Percentiles rank a stretch among this genome's conserved stretches.
These are phyloP conservation scores for Calonectria hongkongensis DNA, from an alignment of 2,329 filamentous ascomycete genomes.

Conservation along the genomic window DNA sequence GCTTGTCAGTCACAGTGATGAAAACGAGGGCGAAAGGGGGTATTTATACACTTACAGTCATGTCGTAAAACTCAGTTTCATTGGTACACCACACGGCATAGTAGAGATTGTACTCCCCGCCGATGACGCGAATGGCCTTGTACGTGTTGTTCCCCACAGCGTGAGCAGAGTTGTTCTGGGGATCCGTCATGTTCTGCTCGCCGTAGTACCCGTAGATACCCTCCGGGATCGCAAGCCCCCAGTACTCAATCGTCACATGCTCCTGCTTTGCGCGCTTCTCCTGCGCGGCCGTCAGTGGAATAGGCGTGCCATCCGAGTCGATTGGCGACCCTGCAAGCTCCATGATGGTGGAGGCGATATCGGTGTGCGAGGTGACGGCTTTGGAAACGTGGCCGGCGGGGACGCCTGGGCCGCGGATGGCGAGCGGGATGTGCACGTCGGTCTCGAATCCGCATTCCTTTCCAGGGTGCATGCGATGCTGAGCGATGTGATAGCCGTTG, in stretches of 20 bases:
- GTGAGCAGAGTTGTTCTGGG: not conserved
- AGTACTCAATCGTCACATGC: slow-evolving; percentile 72
- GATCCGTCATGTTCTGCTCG: slow-evolving; percentile 20
- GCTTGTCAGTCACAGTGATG: not conserved
- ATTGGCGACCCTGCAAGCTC: slow-evolving; percentile 53
- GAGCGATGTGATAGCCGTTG: slow-evolving; percentile 73
- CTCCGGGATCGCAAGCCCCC: slow-evolving; percentile 64
- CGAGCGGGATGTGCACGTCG: slow-evolving; percentile 71
- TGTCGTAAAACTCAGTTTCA: slow-evolving; percentile 68
- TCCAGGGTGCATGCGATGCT: slow-evolving; percentile 71
- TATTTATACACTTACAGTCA: slow-evolving; percentile 64
- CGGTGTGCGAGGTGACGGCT: slow-evolving; percentile 70
- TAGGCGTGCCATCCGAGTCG: slow-evolving; percentile 71
- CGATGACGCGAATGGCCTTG: slow-evolving; percentile 69
- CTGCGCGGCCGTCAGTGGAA: slow-evolving; percentile 59
- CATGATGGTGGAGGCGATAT: slow-evolving; percentile 74
- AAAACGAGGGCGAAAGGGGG: too few species aligned
- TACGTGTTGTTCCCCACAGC: slow-evolving; percentile 67
- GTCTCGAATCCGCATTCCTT: slow-evolving; percentile 71
- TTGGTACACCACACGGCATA: slow-evolving; percentile 75
- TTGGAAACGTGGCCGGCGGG: slow-evolving; percentile 60
- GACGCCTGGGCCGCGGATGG: slow-evolving; percentile 70
- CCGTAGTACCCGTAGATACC: slow-evolving; percentile 42
- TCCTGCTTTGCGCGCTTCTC: slow-evolving; percentile 58
- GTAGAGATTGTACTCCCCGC: slow-evolving; percentile 69